Evolutionary conservation across 805 yeast genomes (phyloP), one percentile per base, ranked within the genome.

Genomic region (Cyberlindnera mississippiensis): DNA sequence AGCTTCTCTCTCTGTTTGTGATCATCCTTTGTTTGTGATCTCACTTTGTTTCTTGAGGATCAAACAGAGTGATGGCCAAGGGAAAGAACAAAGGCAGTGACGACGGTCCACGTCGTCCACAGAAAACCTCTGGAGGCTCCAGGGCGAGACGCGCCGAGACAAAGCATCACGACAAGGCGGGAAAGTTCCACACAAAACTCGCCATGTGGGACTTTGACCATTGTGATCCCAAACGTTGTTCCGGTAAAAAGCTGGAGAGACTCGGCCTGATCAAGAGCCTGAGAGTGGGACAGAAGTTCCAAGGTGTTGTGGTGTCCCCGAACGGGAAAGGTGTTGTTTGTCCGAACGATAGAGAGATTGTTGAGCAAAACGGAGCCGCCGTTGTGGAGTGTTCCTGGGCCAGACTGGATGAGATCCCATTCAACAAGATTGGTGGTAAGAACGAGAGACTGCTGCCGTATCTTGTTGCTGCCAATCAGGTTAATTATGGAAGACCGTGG

Each of bases 201-300:
- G 97, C 96, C 14, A 91, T 91, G 99, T 91, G 99, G 96, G 99
- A 93, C 62, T 93, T 93, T 59, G 96, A 90, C 51, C 99, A 93
- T 60, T 93, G 99, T 67, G 99, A 93, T 64, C 99, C 99, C 1
- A 93, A 93, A 59, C 74, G 97, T 59, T 93, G 99, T 61, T 83
- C 95, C 51, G 99, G 99, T 15, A 93, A 93, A 67, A 90, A 89
- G 60, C 70, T 93, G 24, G 96, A 88, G 56, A 72, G 98, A 41
- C 63, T 91, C 16, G 98, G 98, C 1, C 64, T 88, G 16, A 90
- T 93, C 38, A 78, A 79, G 46, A 76, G 78, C 40, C 60, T 93
- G 47, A 68, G 95, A 46, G 78, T 93, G n/a, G 99, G 99, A 0
- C 96, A 90, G 60, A 91, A 89, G 63, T 91, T 87, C 57, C 81